phyloP scores from a whole-genome alignment of 306 rosid genomes.

The Sophora flavescens region DNA sequence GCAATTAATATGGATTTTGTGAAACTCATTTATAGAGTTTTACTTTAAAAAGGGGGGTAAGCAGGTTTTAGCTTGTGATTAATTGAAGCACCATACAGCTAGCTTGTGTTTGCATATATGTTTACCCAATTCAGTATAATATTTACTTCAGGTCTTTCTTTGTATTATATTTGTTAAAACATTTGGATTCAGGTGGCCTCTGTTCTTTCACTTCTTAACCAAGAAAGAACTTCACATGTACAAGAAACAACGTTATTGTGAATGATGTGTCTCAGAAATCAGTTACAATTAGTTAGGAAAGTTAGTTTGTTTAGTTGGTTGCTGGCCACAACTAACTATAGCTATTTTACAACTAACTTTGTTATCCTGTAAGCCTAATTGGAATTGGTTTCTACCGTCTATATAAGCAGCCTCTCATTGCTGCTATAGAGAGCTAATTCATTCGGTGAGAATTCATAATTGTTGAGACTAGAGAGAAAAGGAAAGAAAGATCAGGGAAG shows the following conservation, averaged over 20 bases:
- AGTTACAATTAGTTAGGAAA: no score
- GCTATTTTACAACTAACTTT: no score
- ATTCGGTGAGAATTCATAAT: no score
- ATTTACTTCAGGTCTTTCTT: not conserved
- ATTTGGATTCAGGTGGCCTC: conserved; percentile 64
- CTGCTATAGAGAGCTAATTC: no score
- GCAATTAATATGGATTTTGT: not conserved
- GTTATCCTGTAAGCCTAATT: no score
- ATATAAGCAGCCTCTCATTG: no score
- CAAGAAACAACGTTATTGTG: conserved; percentile 60
- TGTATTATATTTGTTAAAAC: conserved; percentile 22
- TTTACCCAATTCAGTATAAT: conserved; percentile 1
- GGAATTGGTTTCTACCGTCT: no score
- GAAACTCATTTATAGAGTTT: conserved; percentile 10
- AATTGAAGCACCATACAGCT: conserved; percentile 31
- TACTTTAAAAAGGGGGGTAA: not conserved
- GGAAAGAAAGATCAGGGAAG: no score
- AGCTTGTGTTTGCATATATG: conserved; percentile 30
- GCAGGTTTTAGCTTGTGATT: not conserved
- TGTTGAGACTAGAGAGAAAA: no score
- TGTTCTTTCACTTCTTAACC: conserved; percentile 63
- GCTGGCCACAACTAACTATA: no score
- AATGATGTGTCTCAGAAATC: no score
- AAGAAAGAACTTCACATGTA: conserved; percentile 52
- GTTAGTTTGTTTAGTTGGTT: no score